Base-by-base conservation (phyloP, 1,284 basidiomycete species). In the Moniliella sp. region DNA sequence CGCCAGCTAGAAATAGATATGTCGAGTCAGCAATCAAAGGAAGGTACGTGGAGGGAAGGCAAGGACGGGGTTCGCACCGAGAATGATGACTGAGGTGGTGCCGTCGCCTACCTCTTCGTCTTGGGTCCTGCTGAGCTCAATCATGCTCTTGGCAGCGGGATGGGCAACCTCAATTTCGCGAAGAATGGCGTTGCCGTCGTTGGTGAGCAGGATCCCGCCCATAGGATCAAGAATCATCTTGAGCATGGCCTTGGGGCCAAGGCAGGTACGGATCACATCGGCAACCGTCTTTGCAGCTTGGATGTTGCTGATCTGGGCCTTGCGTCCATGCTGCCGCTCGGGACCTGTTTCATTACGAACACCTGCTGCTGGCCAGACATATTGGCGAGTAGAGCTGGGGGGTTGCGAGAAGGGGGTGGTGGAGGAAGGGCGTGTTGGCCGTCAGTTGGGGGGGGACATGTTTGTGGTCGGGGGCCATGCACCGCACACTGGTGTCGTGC, bases 91-190 rank as follows among this genome's bases (percentile, higher is more conserved):
- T 57, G 78, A 82, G 12, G 86, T 97, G 17, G 88, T 94, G 35
- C 86, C 88, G 63, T 94, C 88, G 34, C 86, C 88, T 44, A 91
- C 88, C 59, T 97, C 88, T 65, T 97, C 88, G 48, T 97, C 91
- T 63, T 94, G 88, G 3, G 91, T 94, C 57, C 86, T 67, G 54
- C 80, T 79, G 13, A 97, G 73, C 64, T 97, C 88, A 48, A 97
- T 94, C 88, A 97, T 97, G 49, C 86, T 88, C 67, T 94, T 97
- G 18, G 88, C 88, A 15, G 88, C 88, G 0, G 91, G 91, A 54
- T n/a, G 88, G 3, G 82, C 83, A 15, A 97, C 86, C 45, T 97
- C 88, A 44, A 94, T 94, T 63, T 97, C 88, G 38, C 88, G 75
- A 25, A 94, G 66, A 46, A 97, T 94, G 7, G 86, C 86, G 54